These are phyloP conservation scores for Aspergillus persii DNA, from an alignment of 2,329 filamentous ascomycete species.

Conservation along the genomic window DNA sequence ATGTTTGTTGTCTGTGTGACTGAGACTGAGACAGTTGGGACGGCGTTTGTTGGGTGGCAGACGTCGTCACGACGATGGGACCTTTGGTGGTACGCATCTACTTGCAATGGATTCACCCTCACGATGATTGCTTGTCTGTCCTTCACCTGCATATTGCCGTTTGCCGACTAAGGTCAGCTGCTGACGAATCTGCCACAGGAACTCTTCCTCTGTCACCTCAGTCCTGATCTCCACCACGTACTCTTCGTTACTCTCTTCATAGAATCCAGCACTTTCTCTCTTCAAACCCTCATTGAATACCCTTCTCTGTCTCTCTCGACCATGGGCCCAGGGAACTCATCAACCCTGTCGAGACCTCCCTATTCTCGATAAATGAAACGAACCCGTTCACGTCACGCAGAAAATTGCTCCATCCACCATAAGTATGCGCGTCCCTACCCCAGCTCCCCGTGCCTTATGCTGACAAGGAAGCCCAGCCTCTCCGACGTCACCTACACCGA, in stretches of 20 bases:
- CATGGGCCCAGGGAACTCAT: background rate
- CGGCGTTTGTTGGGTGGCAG: background rate
- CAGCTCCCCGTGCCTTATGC: too few relatives aligned
- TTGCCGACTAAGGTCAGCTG: too few relatives aligned
- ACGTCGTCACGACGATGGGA: background rate
- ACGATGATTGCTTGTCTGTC: too few relatives aligned
- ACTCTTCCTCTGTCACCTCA: too few relatives aligned
- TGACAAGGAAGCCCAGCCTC: constrained; percentile 30
- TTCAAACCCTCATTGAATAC: too few relatives aligned
- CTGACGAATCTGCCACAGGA: too few relatives aligned
- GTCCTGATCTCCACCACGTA: too few relatives aligned
- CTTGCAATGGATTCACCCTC: background rate
- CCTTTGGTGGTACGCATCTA: background rate
- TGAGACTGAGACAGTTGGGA: background rate
- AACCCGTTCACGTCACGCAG: background rate
- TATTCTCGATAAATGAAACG: background rate
- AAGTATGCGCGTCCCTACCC: too few relatives aligned
- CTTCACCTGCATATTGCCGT: too few relatives aligned
- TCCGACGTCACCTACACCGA: constrained; percentile 58
- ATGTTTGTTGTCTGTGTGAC: background rate
- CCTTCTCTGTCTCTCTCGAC: background rate
- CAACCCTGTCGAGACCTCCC: background rate
- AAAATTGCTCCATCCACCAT: background rate
- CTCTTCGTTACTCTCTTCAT: too few relatives aligned
- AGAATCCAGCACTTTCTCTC: too few relatives aligned